These are phyloP conservation scores for Symbiodinium natans DNA, from an alignment of 73 alveolate species.

Conservation along the genomic window DNA sequence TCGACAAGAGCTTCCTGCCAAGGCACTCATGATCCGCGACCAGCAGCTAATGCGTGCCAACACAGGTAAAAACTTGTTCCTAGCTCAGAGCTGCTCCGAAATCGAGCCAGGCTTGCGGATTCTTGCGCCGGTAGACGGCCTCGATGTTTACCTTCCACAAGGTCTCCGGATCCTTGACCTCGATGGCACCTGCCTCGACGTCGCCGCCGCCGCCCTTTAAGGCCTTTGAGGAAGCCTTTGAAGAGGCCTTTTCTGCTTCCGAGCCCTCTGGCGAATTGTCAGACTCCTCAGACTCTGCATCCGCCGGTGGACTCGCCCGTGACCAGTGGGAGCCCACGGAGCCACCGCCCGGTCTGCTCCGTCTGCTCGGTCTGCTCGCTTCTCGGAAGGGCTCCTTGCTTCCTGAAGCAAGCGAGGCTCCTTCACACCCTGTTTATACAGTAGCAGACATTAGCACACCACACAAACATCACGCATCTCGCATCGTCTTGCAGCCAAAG, in stretches of 20 bases:
- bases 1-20: slow-evolving; percentile 65
- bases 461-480: too few species aligned
- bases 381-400: background rate
- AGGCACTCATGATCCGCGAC: background rate
- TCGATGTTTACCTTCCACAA: slow-evolving; percentile 81
- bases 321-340: background rate
- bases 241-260: background rate
- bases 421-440: too few species aligned
- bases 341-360: background rate
- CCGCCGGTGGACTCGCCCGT: background rate
- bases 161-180: slow-evolving; percentile 83
- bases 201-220: background rate
- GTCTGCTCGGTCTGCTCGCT: background rate
- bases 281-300: background rate
- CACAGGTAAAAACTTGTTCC: background rate
- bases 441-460: too few species aligned
- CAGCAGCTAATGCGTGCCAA: background rate
- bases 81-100: background rate
- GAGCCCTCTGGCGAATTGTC: background rate
- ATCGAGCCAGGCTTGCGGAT: slow-evolving; percentile 13
- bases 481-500: background rate
- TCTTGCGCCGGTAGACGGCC: slow-evolving; percentile 80
- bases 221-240: slow-evolving; percentile 1
- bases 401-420: too few species aligned
- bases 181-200: background rate